Evolutionary conservation across 805 yeast species (phyloP), one percentile per base, ranked within the genome.

Genomic region (Schwanniomyces yamadae): DNA sequence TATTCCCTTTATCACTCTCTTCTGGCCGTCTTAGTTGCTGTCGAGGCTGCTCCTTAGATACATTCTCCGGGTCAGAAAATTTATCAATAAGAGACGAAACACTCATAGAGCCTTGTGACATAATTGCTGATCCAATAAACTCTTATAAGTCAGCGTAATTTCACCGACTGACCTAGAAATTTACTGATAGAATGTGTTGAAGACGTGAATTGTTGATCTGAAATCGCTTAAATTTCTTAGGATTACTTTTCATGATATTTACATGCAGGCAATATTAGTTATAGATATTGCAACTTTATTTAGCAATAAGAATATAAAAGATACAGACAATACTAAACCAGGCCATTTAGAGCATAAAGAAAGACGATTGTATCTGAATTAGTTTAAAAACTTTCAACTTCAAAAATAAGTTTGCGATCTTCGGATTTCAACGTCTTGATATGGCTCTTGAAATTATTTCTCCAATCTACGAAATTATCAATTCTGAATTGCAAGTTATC

Each of bases 61-160:
- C 33, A 22, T 17, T 28, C 17, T 40, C 43, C 6, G 36, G 14
- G 16, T 32, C 33, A 13, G 43, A 39, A 28, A 46, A 45, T 42
- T 49, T 62, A 32, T 61, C 71, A 23, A 66, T 61, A 40, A 66
- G 67, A 34, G 69, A 59, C 43, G 63, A 59, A 24, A 66, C 73
- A 47, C 69, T 65, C 66, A 66, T 65, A 37, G 68, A 61, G 12
- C 44, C 42, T 34, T 36, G 40, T 36, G 44, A 39, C 42, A 41
- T 41, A n/a, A 15, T 7, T 27, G 2, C 23, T 21, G 23, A 21
- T 8, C 7, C 23, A 8, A 21, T 21, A 7, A 21, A 21, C 10
- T 7, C 7, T 12, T 18, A 19, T 19, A 16, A 10, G 6, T 19
- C 19, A 6, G 8, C 16, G 12, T 27, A 11, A 16, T 18, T 27